Evolutionary conservation across 1,284 basidiomycete genomes (phyloP), one percentile per base, ranked within the genome.

Genomic region (Tremellales sp.): DNA sequence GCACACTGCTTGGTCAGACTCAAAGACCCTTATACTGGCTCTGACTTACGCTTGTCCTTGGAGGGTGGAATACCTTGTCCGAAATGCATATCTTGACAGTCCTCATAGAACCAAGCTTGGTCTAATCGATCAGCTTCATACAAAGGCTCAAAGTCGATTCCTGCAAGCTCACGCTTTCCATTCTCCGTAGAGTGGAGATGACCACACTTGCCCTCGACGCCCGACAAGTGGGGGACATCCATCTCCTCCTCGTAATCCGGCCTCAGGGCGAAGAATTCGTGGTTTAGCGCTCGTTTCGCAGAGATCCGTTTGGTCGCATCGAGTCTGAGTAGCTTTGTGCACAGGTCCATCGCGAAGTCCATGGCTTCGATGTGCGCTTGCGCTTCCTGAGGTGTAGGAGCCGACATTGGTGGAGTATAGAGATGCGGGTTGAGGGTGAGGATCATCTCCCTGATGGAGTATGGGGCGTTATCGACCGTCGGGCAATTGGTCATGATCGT

Each of bases 401-500:
- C 65, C 40, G 55, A 54, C 60, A 63, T 57, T 26, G 77, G 79
- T 0, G 83, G 81, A 5, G 78, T 78, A 60, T 81, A 81, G 22
- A 93, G 72, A 36, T 81, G 75, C 1, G 87, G 89, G 61, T 93
- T 93, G 52, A 88, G 82, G 43, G 76, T 80, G 57, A 84, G 79
- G 39, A 92, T 83, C 52, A 94, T 83, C 8, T 83, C 79, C 24
- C 76, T 75, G 81, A 93, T 85, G 33, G 82, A 72, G 13, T 82
- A 80, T 35, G 86, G 84, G 1, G 85, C 79, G 29, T 77, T 68
- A 11, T 82, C 80, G 19, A 91, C 74, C 3, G 84, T 79, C 3
- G 90, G 89, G 0, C 96, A 79, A 63, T 96, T 96, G 19, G 87
- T 86, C 12, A 85, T 77, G 58, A 96, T 86, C 2, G 84, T 85